Evolutionary conservation across 2,329 filamentous ascomycete genomes (phyloP), one percentile per base, ranked within the genome.

Genomic region (Penicillium freii): DNA sequence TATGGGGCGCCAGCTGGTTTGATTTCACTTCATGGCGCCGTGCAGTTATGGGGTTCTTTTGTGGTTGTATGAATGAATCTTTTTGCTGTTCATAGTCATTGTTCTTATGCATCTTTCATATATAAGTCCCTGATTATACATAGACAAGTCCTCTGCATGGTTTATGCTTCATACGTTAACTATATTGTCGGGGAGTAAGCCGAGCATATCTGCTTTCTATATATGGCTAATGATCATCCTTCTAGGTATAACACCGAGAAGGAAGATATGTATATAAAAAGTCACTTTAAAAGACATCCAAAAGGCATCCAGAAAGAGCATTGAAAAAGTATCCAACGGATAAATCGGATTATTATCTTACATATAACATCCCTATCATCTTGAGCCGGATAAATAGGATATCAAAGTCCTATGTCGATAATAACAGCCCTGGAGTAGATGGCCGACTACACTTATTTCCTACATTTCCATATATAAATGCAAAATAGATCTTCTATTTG

Each of bases 1-100:
- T n/a, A 34, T 29, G 33, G 47, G 54, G 54, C 54, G 49, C 54
- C 50, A 56, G 49, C 54, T 47, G 48, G 48, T 53, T 42, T 47
- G 36, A 21, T 40, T 53, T 51, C 29, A 46, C 25, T 49, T 34
- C 23, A 43, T 39, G 53, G 46, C 31, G 40, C 46, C 31, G 21
- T 55, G 36, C 36, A 40, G 15, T 51, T 31, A 23, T 55, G 47
- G 53, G 31, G 15, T 50, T 50, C 38, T 45, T 43, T 44, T 45
- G 21, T 27, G 19, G 19, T 11, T 55, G 53, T 51, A 51, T 50
- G 27, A 51, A 55, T 53, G 51, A 53, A 55, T 34, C 15, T 40
- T 21, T 15, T 54, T 31, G 29, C 19, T 52, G 34, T 54, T 49
- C 21, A 54, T 34, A 45, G 15, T 27, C 39, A n/a, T 51, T 27